Evolutionary conservation across 1,284 basidiomycete genomes (phyloP).

Genomic region (Moniliella sp.): DNA sequence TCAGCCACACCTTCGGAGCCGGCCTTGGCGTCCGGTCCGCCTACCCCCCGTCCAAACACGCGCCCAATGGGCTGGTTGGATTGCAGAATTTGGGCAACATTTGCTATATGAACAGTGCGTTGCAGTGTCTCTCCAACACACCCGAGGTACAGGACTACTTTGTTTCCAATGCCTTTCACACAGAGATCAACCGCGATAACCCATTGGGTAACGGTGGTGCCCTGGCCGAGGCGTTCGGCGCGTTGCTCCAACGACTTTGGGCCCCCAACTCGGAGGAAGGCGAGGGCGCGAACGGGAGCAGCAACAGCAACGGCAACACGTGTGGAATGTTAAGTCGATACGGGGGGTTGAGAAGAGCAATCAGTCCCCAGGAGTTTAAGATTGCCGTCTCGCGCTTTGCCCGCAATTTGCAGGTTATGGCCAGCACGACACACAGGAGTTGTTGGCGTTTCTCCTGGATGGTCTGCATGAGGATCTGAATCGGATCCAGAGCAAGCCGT

Average conservation of each 20-base stretch:
- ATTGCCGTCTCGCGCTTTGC: constrained; percentile 40
- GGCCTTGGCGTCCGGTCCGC: too few species aligned
- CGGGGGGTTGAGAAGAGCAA: constrained; percentile 57
- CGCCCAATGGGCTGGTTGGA: constrained; percentile 24
- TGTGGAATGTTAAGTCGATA: too few species aligned
- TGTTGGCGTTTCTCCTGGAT: constrained; percentile 7
- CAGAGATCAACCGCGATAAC: constrained; percentile 67
- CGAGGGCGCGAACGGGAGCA: too few species aligned
- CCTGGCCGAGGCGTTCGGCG: constrained; percentile 61
- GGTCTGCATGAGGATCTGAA: constrained; percentile 12
- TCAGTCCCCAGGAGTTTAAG: constrained; percentile 65
- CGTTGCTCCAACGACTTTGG: constrained; percentile 67
- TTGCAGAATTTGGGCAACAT: constrained; percentile 32
- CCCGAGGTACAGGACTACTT: constrained; percentile 23
- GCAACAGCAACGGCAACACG: too few species aligned
- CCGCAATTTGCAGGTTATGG: constrained; percentile 22
- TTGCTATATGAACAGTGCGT: constrained; percentile 33
- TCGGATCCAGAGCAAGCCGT: constrained; percentile 7
- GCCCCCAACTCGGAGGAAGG: too few species aligned
- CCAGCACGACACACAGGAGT: constrained; percentile 14
- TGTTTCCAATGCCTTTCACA: constrained; percentile 51
- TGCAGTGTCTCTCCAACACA: constrained; percentile 29
- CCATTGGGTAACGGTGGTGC: constrained; percentile 69
- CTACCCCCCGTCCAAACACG: too few species aligned
- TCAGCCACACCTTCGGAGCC: too few species aligned